Conservation (phyloP, 306 rosid genomes). For the Fagus crenata region DNA sequence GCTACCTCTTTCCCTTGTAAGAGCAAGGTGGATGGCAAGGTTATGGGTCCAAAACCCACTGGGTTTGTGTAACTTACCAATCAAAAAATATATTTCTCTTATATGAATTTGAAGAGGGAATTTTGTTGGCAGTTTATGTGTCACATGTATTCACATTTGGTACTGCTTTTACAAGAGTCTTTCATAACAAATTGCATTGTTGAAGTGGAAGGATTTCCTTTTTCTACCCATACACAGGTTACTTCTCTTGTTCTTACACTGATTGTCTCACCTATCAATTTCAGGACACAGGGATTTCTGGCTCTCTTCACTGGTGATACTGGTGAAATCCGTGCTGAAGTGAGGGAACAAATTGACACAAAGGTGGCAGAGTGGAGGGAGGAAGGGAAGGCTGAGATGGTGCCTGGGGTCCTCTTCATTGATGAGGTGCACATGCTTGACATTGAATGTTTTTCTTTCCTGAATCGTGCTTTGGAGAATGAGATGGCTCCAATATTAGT, state of each 20-base stretch:
- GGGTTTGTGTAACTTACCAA: too few relatives aligned
- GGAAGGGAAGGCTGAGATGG: constrained; percentile 98
- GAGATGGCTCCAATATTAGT: constrained; percentile 98
- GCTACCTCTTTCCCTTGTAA: too few relatives aligned
- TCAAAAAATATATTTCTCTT: background rate
- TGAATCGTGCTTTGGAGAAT: constrained; percentile 90
- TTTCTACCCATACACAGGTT: background rate
- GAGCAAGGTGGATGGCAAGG: too few relatives aligned
- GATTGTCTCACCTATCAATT: constrained; percentile 25
- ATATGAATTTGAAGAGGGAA: background rate
- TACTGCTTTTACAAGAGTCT: background rate
- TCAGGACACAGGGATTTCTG: constrained; percentile 94
- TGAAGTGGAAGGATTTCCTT: background rate
- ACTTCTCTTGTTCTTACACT: constrained; percentile 5
- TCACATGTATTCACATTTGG: background rate
- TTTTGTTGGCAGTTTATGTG: background rate
- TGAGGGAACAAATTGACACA: constrained; percentile 97
- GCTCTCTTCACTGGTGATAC: constrained; percentile 98
- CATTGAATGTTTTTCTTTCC: constrained; percentile 92
- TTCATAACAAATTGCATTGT: background rate
- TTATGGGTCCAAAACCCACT: too few relatives aligned
- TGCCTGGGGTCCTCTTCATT: constrained; percentile 94
- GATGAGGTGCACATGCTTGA: constrained; percentile 99
- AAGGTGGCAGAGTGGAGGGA: constrained; percentile 99
- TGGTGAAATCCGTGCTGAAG: constrained; percentile 97